A percentile compares a stretch with the other conserved stretches of the same genome.
phyloP scores from a whole-genome alignment of 163 green algal species.

The Chlorella variabilis region DNA sequence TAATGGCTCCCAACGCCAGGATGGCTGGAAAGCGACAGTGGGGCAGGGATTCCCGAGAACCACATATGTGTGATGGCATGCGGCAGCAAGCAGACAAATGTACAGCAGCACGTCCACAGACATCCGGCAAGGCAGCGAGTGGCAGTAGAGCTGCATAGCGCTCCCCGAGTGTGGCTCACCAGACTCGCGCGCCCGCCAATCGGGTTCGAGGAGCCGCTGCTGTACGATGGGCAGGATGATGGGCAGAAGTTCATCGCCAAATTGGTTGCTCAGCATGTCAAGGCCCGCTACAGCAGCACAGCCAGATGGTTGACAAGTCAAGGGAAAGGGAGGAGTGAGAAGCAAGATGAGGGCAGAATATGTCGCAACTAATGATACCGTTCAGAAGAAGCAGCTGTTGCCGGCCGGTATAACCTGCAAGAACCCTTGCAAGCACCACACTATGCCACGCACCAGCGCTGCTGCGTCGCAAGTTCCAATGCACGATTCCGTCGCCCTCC shows the following conservation, averaged over 20 bases:
- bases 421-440: too few species aligned
- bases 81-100: too few species aligned
- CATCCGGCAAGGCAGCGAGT: too few species aligned
- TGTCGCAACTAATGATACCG: too few species aligned
- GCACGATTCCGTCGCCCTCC: slow-evolving; percentile 51
- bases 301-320: not conserved
- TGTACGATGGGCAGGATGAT: slow-evolving; percentile 92
- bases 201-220: slow-evolving; percentile 63
- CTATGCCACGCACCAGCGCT: slow-evolving; percentile 39
- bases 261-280: slow-evolving; percentile 87
- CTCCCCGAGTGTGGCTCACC: too few species aligned
- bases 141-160: too few species aligned
- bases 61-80: too few species aligned
- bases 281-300: slow-evolving; percentile 75
- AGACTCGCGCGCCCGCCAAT: slow-evolving; percentile 31
- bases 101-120: too few species aligned
- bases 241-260: slow-evolving; percentile 91
- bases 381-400: too few species aligned
- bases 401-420: too few species aligned
- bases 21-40: slow-evolving; percentile 65
- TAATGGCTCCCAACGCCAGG: slow-evolving; percentile 91
- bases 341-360: not conserved
- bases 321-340: not conserved
- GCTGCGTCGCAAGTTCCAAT: slow-evolving; percentile 95
- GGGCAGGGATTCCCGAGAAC: too few species aligned